Evolutionary conservation across 2,329 filamentous ascomycete genomes (phyloP).

Genomic region (Capronia coronata): DNA sequence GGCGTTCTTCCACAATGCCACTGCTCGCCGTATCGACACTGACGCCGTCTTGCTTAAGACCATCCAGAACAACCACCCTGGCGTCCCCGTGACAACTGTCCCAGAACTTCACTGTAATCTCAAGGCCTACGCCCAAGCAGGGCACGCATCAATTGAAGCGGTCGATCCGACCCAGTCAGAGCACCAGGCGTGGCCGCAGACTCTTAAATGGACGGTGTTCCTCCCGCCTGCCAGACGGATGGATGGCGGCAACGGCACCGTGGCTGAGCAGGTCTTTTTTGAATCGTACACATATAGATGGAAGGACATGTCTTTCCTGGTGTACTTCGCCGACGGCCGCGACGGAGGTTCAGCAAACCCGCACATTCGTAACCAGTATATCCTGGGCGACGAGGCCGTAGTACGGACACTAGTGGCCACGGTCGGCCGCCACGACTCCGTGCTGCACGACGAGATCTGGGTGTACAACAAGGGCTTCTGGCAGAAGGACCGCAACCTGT

Average conservation of each 20-base stretch:
- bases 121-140: conserved; percentile 39
- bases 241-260: conserved; percentile 20
- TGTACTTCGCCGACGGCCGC: conserved; percentile 27
- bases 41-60: conserved; percentile 21
- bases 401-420: conserved; percentile 18
- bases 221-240: conserved; percentile 22
- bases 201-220: conserved; percentile 24
- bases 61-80: conserved; percentile 21
- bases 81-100: conserved; percentile 28
- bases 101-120: conserved; percentile 36
- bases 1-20: conserved; percentile 22
- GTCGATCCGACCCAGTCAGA: not conserved
- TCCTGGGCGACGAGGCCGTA: conserved; percentile 21
- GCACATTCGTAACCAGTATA: conserved; percentile 25
- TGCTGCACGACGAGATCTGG: conserved; percentile 37
- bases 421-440: conserved; percentile 15
- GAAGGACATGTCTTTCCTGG: conserved; percentile 21
- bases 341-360: conserved; percentile 17
- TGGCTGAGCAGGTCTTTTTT: conserved; percentile 21
- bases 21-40: conserved; percentile 21
- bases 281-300: conserved; percentile 24
- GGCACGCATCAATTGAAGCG: conserved; percentile 31
- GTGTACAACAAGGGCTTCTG: conserved; percentile 41
- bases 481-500: conserved; percentile 37
- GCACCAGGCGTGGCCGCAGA: conserved; percentile 10